phyloP scores from a whole-genome alignment of 108 stramenopile species.

The Epithemia pelagica region DNA sequence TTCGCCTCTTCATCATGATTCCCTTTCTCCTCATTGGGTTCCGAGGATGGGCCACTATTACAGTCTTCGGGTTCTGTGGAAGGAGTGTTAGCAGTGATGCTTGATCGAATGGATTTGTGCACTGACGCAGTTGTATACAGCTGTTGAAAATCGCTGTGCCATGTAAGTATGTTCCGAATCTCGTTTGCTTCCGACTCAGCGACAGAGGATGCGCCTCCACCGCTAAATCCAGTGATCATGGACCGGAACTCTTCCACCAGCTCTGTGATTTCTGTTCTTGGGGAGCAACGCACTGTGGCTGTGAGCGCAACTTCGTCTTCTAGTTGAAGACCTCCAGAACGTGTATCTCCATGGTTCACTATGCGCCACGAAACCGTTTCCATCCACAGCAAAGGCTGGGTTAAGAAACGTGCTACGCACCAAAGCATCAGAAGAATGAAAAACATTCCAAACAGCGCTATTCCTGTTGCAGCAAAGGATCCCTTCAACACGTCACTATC shows the following conservation, averaged over 20 bases:
- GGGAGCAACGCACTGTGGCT: constrained; percentile 18
- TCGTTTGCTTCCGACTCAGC: constrained; percentile 14
- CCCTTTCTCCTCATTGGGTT: not conserved
- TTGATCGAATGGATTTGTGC: not conserved
- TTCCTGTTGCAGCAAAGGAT: constrained; percentile 14
- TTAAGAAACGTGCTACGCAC: constrained; percentile 25
- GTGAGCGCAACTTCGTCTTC: not conserved
- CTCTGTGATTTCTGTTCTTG: constrained; percentile 40
- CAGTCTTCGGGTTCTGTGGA: not conserved
- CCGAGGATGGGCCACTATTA: not conserved
- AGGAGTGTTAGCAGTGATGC: not conserved
- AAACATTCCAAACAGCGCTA: constrained; percentile 28
- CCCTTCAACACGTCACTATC: constrained; percentile 19
- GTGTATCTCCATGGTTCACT: constrained; percentile 24
- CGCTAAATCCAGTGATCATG: constrained; percentile 26
- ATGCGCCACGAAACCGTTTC: constrained; percentile 25
- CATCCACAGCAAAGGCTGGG: constrained; percentile 49
- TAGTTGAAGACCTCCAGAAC: not conserved
- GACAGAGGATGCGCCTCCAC: constrained; percentile 21
- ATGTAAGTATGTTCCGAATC: constrained; percentile 27
- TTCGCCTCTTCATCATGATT: too few species aligned
- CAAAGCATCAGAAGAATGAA: constrained; percentile 27
- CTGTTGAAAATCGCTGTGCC: constrained; percentile 27
- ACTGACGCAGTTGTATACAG: constrained; percentile 8
- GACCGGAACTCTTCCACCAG: constrained; percentile 27